Evolutionary conservation across 2,329 filamentous ascomycete genomes (phyloP).

Genomic region (Exophiala aquamarina): DNA sequence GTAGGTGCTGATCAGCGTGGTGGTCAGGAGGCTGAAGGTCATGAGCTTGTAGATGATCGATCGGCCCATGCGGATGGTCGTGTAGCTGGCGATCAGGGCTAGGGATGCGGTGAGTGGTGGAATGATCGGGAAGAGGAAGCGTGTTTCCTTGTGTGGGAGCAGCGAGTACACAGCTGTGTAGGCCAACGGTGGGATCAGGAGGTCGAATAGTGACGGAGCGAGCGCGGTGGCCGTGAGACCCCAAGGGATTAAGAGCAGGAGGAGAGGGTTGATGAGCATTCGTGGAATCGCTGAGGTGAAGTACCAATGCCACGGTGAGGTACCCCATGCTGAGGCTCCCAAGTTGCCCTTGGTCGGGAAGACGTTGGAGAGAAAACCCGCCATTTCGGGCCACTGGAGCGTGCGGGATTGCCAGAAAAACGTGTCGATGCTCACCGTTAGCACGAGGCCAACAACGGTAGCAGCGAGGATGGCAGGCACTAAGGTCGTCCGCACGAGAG

Average conservation of each 20-base stretch:
- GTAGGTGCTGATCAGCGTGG: constrained; percentile 60
- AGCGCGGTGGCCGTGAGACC: constrained; percentile 1
- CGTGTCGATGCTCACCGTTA: constrained; percentile 78
- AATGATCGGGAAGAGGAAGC: constrained; percentile 87
- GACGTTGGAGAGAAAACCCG: constrained; percentile 88
- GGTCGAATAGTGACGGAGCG: constrained; percentile 52
- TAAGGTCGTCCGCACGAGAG: constrained; percentile 41
- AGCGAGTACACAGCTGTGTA: constrained; percentile 81
- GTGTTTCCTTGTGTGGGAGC: constrained; percentile 93
- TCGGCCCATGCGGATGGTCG: constrained; percentile 68
- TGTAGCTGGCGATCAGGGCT: constrained; percentile 69
- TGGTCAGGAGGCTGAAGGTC: constrained; percentile 57
- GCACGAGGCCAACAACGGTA: constrained; percentile 62
- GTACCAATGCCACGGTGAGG: constrained; percentile 83
- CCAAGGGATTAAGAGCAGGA: constrained; percentile 41
- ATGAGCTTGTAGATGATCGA: constrained; percentile 56
- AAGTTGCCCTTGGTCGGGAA: constrained; percentile 63
- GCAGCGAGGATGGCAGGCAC: constrained; percentile 67
- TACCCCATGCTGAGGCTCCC: constrained; percentile 78
- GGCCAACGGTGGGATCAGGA: constrained; percentile 64
- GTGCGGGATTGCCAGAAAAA: constrained; percentile 81
- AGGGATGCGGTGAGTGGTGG: constrained; percentile 78
- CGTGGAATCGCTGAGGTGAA: constrained; percentile 78
- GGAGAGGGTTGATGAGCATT: constrained; percentile 73
- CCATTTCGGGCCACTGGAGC: constrained; percentile 84